Evolutionary conservation across 2,329 filamentous ascomycete genomes (phyloP).

Genomic region (Ascochyta clinopodiicola): DNA sequence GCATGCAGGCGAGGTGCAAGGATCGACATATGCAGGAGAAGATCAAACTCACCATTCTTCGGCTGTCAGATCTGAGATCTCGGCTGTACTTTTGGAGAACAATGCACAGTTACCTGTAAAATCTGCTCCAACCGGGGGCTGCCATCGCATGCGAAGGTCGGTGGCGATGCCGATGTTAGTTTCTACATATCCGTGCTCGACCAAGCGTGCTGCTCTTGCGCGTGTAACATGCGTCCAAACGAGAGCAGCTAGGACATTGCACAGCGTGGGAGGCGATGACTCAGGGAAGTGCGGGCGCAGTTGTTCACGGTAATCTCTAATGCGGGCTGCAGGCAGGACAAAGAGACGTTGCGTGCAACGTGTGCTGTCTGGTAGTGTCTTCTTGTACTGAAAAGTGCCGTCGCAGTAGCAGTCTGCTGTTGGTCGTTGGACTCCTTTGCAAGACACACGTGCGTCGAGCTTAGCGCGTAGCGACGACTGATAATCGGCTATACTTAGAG

Average conservation of each 20-base stretch:
- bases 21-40: slow-evolving; percentile 9
- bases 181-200: slow-evolving; percentile 24
- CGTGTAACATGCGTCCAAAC: slow-evolving; percentile 47
- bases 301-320: slow-evolving; percentile 36
- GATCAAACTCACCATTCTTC: slow-evolving; percentile 39
- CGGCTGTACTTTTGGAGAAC: slow-evolving; percentile 37
- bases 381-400: slow-evolving; percentile 32
- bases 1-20: slow-evolving; percentile 18
- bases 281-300: slow-evolving; percentile 28
- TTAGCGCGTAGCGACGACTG: slow-evolving; percentile 30
- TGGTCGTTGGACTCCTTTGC: slow-evolving; percentile 10
- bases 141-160: slow-evolving; percentile 37
- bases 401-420: slow-evolving; percentile 39
- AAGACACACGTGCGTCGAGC: slow-evolving; percentile 29
- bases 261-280: slow-evolving; percentile 34
- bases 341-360: slow-evolving; percentile 38
- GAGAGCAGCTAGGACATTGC: slow-evolving; percentile 42
- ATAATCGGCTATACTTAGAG: slow-evolving; percentile 28
- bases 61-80: slow-evolving; percentile 31
- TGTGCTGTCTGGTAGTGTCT: slow-evolving; percentile 33
- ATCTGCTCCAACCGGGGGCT: slow-evolving; percentile 29
- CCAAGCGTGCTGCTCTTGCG: slow-evolving; percentile 34
- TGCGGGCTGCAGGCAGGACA: slow-evolving; percentile 35
- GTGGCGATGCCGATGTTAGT: slow-evolving; percentile 41
- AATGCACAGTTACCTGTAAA: slow-evolving; percentile 46